Percentiles rank a stretch among this genome's conserved stretches.
Evolutionary conservation across 2,329 filamentous ascomycete genomes (phyloP).

Genomic region (Stenocarpella maydis): DNA sequence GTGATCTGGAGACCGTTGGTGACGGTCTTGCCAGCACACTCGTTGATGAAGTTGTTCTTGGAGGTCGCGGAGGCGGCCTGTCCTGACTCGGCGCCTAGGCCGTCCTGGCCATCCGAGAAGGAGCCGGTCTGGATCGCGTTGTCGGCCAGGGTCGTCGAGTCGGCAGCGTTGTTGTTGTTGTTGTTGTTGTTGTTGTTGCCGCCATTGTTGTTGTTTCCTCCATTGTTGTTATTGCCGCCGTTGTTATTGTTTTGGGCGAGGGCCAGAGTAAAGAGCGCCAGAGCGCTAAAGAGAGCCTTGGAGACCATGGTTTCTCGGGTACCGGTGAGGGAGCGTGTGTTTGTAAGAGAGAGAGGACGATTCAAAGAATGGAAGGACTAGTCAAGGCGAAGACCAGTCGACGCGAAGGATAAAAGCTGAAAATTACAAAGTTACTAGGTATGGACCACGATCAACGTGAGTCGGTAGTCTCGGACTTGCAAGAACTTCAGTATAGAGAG

Average conservation of each 20-base stretch:
- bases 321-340: slow-evolving; percentile 7
- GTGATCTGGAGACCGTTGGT: slow-evolving; percentile 69
- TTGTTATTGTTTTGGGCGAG: slow-evolving; percentile 38
- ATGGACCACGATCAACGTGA: slow-evolving; percentile 46
- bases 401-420: slow-evolving; percentile 13
- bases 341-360: slow-evolving; percentile 19
- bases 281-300: slow-evolving; percentile 40
- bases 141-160: slow-evolving; percentile 39
- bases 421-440: slow-evolving; percentile 32
- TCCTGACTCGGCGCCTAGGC: slow-evolving; percentile 39
- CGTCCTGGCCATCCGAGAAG: slow-evolving; percentile 45
- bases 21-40: slow-evolving; percentile 61
- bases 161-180: slow-evolving; percentile 36
- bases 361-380: slow-evolving; percentile 29
- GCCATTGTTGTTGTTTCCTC: slow-evolving; percentile 16
- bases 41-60: slow-evolving; percentile 69
- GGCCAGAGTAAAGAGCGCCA: slow-evolving; percentile 41
- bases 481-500: slow-evolving; percentile 36
- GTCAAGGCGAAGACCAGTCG: slow-evolving; percentile 18
- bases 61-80: slow-evolving; percentile 29
- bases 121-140: slow-evolving; percentile 47
- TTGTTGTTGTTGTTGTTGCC: not conserved
- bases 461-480: slow-evolving; percentile 42
- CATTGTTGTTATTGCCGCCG: not conserved
- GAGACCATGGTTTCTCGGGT: slow-evolving; percentile 41